Evolutionary conservation across 1,139 yeast species (phyloP).

Genomic region (Pichia sp.): DNA sequence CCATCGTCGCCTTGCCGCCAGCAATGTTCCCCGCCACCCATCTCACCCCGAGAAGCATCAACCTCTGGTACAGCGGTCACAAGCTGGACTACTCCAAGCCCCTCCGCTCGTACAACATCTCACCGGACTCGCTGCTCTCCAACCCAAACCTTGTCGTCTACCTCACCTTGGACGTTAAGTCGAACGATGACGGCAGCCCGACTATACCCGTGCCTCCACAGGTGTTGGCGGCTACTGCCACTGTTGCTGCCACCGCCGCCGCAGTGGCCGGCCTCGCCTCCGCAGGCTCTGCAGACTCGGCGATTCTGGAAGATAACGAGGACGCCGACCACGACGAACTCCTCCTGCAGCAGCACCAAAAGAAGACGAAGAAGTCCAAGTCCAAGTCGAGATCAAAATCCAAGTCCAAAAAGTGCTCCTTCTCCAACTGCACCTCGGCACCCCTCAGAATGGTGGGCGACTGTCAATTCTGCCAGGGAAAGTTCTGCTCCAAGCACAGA

Average conservation of each 20-base stretch:
- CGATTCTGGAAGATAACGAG: conserved; percentile 22
- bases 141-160: conserved; percentile 37
- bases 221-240: too few species aligned
- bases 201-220: background rate
- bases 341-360: conserved; percentile 13
- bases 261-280: too few species aligned
- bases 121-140: conserved; percentile 8
- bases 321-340: conserved; percentile 16
- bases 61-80: conserved; percentile 50
- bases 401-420: conserved; percentile 56
- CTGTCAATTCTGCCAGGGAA: conserved; percentile 81
- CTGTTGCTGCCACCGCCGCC: too few species aligned
- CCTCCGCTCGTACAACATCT: conserved; percentile 30
- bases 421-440: conserved; percentile 55
- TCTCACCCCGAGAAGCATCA: conserved; percentile 34
- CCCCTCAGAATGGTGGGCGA: conserved; percentile 85
- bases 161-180: conserved; percentile 32
- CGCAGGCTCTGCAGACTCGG: conserved; percentile 6
- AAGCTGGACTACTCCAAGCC: conserved; percentile 36
- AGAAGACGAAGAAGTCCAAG: conserved; percentile 15
- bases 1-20: conserved; percentile 40
- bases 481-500: conserved; percentile 84
- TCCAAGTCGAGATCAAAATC: conserved; percentile 41
- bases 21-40: conserved; percentile 10
- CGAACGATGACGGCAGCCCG: background rate